Evolutionary conservation across 2,329 filamentous ascomycete species (phyloP), one percentile per base, ranked within the genome.

Genomic region (Colletotrichum sublineola): DNA sequence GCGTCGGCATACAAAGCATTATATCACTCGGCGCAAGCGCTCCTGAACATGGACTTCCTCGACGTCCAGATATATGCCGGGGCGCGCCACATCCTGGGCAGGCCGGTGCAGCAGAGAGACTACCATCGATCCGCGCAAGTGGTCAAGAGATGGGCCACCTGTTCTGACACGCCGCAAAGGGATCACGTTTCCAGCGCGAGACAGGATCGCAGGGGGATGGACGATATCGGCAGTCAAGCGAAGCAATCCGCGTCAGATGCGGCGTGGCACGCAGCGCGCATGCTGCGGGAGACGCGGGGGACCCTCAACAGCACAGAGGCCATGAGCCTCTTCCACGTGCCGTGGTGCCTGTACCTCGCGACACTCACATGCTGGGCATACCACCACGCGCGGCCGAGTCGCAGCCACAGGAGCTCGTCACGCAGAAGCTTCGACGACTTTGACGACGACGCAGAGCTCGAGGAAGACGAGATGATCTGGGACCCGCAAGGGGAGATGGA

Each of bases 31-130:
- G 88, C 88, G 0, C 86, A 89, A 56, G 82, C 90, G 8, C 82
- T 88, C 0, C 81, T 92, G 2, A 83, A 89, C 68, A 86, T 87
- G 8, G 88, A 90, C 20, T 87, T 91, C 52, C 80, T 91, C 0
- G 89, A 91, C 75, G 80, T 91, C 0, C 89, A 92, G 74, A 90
- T 91, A 53, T 89, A 88, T 56, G 89, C 89, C 0, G 89, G 89
- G 0, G 87, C 89, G 3, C 80, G 84, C 1, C 86, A 91, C 58
- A 91, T 92, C 36, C 82, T 91, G 0, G 89, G 89, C 0, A 83
- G 88, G 0, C 83, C 86, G 0, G 87, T 90, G 1, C 84, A 84
- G 9, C 81, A 82, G 5, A 76, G 78, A 20, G 88, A 90, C 73
- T 87, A 87, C 61, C 79, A 83, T 5, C 83, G 84, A 60, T 90